phyloP scores from a whole-genome alignment of 2,329 filamentous ascomycete species.

The Colletotrichum falcatum region DNA sequence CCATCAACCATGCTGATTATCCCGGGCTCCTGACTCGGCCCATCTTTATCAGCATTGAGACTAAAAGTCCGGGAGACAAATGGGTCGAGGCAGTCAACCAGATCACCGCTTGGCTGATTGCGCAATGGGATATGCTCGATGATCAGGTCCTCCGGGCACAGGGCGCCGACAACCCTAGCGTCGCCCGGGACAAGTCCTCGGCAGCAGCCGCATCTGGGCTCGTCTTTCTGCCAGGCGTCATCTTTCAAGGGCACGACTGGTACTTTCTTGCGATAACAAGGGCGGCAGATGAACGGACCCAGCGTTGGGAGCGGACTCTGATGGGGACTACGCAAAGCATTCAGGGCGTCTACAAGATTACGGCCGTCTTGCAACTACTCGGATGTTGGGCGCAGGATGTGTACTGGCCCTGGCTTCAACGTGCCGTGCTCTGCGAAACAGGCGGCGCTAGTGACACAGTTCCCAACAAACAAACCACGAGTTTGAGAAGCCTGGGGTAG shows the following conservation, averaged over 20 bases:
- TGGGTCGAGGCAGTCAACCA: constrained; percentile 24
- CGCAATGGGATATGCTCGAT: constrained; percentile 19
- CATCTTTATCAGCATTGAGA: constrained; percentile 30
- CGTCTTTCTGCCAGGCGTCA: constrained; percentile 41
- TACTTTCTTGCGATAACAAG: constrained; percentile 41
- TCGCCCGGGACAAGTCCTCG: too few relatives aligned
- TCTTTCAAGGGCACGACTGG: constrained; percentile 43
- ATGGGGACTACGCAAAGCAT: constrained; percentile 37
- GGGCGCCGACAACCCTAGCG: too few relatives aligned
- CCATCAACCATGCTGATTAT: constrained; percentile 28
- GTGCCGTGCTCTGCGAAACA: too few relatives aligned
- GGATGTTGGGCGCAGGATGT: constrained; percentile 31
- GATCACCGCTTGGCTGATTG: constrained; percentile 25
- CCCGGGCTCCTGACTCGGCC: constrained; percentile 15
- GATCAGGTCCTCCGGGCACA: not conserved
- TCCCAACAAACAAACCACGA: too few relatives aligned
- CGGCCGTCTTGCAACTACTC: constrained; percentile 32
- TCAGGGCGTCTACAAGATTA: constrained; percentile 38
- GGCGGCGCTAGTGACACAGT: too few relatives aligned
- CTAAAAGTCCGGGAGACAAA: constrained; percentile 22
- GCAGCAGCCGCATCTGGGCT: constrained; percentile 2
- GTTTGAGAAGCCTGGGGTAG: too few relatives aligned
- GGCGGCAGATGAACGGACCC: constrained; percentile 16
- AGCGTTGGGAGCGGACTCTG: constrained; percentile 21
- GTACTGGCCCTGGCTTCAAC: constrained; percentile 38